Conservation (phyloP, 1,284 basidiomycete species). For the Anthracocystis setariae region DNA sequence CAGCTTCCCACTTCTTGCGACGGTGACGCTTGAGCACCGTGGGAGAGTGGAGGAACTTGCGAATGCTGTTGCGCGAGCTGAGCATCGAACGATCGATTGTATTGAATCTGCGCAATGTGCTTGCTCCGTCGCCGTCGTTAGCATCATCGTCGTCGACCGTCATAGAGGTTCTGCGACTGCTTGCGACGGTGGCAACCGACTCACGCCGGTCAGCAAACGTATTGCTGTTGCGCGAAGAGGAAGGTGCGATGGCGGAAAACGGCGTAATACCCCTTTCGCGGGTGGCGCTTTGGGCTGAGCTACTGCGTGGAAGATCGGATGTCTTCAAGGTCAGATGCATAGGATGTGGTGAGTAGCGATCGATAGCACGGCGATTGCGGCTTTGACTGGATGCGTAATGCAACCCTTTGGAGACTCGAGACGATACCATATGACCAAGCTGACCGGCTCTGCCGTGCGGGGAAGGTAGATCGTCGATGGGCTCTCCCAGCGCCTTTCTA, state of each 20-base stretch:
- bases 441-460: slow-evolving; percentile 26
- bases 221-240: slow-evolving; percentile 31
- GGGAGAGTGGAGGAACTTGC: slow-evolving; percentile 35
- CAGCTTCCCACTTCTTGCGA: slow-evolving; percentile 43
- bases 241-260: slow-evolving; percentile 28
- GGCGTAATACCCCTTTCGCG: slow-evolving; percentile 12
- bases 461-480: slow-evolving; percentile 33
- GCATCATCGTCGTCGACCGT: slow-evolving; percentile 21
- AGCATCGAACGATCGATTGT: slow-evolving; percentile 32
- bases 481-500: slow-evolving; percentile 46
- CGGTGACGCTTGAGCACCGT: slow-evolving; percentile 46
- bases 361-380: slow-evolving; percentile 61
- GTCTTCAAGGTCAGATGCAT: slow-evolving; percentile 25
- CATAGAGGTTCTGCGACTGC: slow-evolving; percentile 41
- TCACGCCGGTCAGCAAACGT: slow-evolving; percentile 26
- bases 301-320: slow-evolving; percentile 24
- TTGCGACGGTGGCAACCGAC: slow-evolving; percentile 35
- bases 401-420: slow-evolving; percentile 51
- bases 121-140: slow-evolving; percentile 13
- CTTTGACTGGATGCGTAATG: slow-evolving; percentile 53
- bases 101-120: slow-evolving; percentile 15
- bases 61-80: slow-evolving; percentile 42
- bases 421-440: slow-evolving; percentile 37
- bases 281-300: slow-evolving; percentile 14
- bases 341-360: slow-evolving; percentile 55